phyloP scores from a whole-genome alignment of 176 grass and related monocot species.

The barley (Hordeum vulgare) region MorexV3_pseudomolecules_assembly NC_058522.1:335745297-335745796 shows the following conservation, averaged over 20 bases:
- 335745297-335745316: slow-evolving; percentile 98
- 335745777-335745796: neutral
- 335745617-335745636: too few species aligned
- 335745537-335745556: neutral
- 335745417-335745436: slow-evolving; percentile 98
- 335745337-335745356: slow-evolving; percentile 77
- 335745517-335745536: neutral
- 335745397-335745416: slow-evolving; percentile 89
- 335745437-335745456: slow-evolving; percentile 18
- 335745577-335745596: too few species aligned
- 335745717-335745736: neutral
- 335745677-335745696: neutral
- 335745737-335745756: slow-evolving; percentile 6
- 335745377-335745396: slow-evolving; percentile 90
- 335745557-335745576: neutral
- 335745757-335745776: neutral
- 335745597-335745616: too few species aligned
- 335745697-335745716: neutral
- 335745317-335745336: slow-evolving; percentile 82
- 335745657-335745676: slow-evolving; percentile 6
- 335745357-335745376: slow-evolving; percentile 95
- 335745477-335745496: neutral
- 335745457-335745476: slow-evolving; percentile 5
- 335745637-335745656: neutral
- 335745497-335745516: neutral